Conservation (phyloP, 2,329 filamentous ascomycete species). For the Ophiostoma pallidulum region DNA sequence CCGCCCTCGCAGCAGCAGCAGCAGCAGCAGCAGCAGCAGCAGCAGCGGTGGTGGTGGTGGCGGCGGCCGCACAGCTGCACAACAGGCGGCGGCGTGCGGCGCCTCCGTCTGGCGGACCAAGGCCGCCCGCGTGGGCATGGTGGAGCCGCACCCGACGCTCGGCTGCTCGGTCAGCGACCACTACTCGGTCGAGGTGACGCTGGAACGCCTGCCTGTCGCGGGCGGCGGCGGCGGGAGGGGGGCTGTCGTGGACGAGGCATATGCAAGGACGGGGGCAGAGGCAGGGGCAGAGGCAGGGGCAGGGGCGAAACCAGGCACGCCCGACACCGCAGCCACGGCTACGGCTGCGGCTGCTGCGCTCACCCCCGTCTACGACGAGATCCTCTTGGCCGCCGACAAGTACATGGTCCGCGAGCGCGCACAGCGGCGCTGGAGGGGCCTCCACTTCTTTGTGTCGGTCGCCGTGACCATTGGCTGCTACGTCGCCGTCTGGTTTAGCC, state of each 20-base stretch:
- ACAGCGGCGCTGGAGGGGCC: slow-evolving; percentile 62
- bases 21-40: slow-evolving; percentile 12
- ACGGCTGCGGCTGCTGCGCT: slow-evolving; percentile 7
- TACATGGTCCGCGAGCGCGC: slow-evolving; percentile 63
- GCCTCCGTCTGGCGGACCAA: slow-evolving; percentile 56
- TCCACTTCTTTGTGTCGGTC: slow-evolving; percentile 64
- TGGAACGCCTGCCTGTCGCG: slow-evolving; percentile 31
- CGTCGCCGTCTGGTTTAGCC: slow-evolving; percentile 78
- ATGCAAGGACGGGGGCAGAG: no score
- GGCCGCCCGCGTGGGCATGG: slow-evolving; percentile 66
- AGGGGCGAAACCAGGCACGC: not conserved
- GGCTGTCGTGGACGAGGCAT: no score
- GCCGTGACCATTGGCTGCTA: slow-evolving; percentile 63
- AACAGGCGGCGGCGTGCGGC: no score
- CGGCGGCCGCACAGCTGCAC: no score
- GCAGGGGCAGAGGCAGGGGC: no score
- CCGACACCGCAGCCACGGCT: not conserved
- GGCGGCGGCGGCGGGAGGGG: no score
- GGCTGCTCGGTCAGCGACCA: slow-evolving; percentile 88
- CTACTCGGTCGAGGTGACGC: slow-evolving; percentile 78
- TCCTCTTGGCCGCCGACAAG: slow-evolving; percentile 57
- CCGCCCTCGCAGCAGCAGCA: slow-evolving; percentile 46
- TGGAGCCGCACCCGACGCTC: slow-evolving; percentile 67
- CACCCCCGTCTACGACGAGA: slow-evolving; percentile 52
- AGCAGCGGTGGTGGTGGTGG: no score